Evolutionary conservation across 352 stramenopile genomes (phyloP), one percentile per base, ranked within the genome.

Genomic region (Globisporangium abappressorium): DNA sequence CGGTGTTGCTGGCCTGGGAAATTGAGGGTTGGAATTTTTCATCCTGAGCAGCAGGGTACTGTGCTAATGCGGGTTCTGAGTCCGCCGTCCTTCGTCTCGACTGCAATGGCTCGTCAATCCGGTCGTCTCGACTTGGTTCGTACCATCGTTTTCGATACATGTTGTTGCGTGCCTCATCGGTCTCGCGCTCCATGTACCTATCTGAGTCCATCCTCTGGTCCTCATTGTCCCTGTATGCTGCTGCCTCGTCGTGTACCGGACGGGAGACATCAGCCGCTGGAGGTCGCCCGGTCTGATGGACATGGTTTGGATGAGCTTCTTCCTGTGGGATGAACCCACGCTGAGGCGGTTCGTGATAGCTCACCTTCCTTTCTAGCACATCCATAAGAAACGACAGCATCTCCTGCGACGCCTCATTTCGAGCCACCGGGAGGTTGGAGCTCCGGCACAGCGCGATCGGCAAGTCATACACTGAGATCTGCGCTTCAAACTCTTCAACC

Each of bases 361-460:
- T 68, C 20, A 46, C 70, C 14, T 76, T 74, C 38, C 81, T 70
- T 18, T 71, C 46, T 18, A 80, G 64, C 47, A 88, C 47, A 41
- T 75, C 55, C 11, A 78, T 77, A 38, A 86, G 56, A 47, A 90
- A 85, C 9, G 62, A 60, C 70, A 90, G 75, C 3, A 86, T 66
- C 20, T 65, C 69, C 33, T 90, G 69, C 14, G 72, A 73, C n/a
- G 71, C 71, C 33, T 86, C 79, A 14, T 73, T 70, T 66, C 77
- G 77, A 4, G 70, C 80, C 22, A 75, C 70, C 9, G 68, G 51
- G 20, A 74, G 49, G 30, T 61, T 73, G 58, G 69, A 68, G 33
- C 68, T 70, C 33, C 68, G 79, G 46, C 33, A 70, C 28, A 55
- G 69, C 51, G 84, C 59, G 5, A 89, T 57, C 14, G 74, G 73